These are phyloP conservation scores for Fusarium graminum DNA, from an alignment of 2,329 filamentous ascomycete species.

Conservation along the genomic window DNA sequence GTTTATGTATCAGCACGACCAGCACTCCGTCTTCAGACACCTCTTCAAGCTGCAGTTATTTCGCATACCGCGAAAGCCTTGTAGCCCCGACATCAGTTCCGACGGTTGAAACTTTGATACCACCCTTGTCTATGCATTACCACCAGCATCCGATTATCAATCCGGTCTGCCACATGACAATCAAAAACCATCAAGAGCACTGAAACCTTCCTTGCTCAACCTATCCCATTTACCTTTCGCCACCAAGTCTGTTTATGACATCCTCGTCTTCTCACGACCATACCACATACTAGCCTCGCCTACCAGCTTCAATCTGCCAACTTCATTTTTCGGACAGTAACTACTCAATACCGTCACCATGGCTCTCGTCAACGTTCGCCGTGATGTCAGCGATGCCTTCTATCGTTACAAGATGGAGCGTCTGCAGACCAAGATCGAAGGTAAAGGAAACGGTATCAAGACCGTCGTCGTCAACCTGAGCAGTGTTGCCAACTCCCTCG, in stretches of 20 bases:
- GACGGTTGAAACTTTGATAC: conserved; percentile 80
- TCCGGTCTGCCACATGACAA: conserved; percentile 69
- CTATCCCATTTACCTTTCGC: conserved; percentile 53
- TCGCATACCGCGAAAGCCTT: conserved; percentile 94
- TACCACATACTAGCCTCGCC: conserved; percentile 38
- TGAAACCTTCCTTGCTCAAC: conserved; percentile 63
- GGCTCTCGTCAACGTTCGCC: conserved; percentile 98
- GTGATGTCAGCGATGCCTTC: conserved; percentile 98
- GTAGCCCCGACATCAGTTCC: conserved; percentile 88
- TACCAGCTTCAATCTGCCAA: conserved; percentile 35
- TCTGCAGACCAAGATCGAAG: conserved; percentile 98
- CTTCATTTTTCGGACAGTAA: conserved; percentile 37
- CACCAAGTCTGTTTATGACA: conserved; percentile 57
- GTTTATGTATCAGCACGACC: conserved; percentile 99
- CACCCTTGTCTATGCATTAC: conserved; percentile 69
- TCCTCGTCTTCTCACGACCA: conserved; percentile 47
- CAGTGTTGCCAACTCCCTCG: conserved; percentile 91
- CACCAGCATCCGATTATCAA: conserved; percentile 62
- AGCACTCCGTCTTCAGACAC: conserved; percentile 91
- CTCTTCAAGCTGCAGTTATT: conserved; percentile 97
- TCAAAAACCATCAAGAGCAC: conserved; percentile 66
- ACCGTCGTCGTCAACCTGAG: conserved; percentile 96
- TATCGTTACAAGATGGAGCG: conserved; percentile 99
- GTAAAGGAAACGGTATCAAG: conserved; percentile 99
- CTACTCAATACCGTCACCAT: conserved; percentile 72